Base-by-base conservation (phyloP, 345 rosid species). In the Camelina hispida region DNA sequence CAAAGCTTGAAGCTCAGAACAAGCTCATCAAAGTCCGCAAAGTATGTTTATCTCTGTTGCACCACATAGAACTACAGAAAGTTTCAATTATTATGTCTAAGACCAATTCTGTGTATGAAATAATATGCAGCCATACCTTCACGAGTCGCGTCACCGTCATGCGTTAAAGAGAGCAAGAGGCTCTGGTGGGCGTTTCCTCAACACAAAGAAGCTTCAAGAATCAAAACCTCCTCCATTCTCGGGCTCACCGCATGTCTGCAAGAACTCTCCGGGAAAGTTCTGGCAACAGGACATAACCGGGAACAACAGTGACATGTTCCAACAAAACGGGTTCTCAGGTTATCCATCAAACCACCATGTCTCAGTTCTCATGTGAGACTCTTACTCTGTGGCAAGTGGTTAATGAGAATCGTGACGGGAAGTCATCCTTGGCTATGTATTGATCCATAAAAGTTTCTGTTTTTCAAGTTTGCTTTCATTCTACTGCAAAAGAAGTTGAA, bases 391-490 rank as follows among this genome's bases (percentile, higher is more conserved):
- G 55, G 68, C 15, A 32, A 12, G 59, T 65, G 72, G 62, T 75
- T 44, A 66, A 37, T 74, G 78, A 60, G 20, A 28, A 69, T 56
- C 64, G 34, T 28, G 50, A 35, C 65, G 96, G 96, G 87, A 90
- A 86, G 89, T 88, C 96, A 88, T 90, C 96, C 91, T 88, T 90
- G 96, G 96, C 96, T 85, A 68, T 37, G 22, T 54, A 38, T 15
- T 66, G 66, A 48, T 67, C 52, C 17, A 4, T 25, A 3, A 28
- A 62, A 35, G 64, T 68, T 75, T 40, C 30, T 59, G 25, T 50
- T 22, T 48, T 62, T 2, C 4, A 37, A 35, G 48, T 56, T 16
- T 66, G 42, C 34, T 66, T 44, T 57, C 66, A 9, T 65, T 50
- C 51, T 54, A 32, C 43, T 74, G 17, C 67, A 57, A 37, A 46